Conservation (phyloP, 805 yeast genomes). For the Metschnikowia gelsemii region DNA sequence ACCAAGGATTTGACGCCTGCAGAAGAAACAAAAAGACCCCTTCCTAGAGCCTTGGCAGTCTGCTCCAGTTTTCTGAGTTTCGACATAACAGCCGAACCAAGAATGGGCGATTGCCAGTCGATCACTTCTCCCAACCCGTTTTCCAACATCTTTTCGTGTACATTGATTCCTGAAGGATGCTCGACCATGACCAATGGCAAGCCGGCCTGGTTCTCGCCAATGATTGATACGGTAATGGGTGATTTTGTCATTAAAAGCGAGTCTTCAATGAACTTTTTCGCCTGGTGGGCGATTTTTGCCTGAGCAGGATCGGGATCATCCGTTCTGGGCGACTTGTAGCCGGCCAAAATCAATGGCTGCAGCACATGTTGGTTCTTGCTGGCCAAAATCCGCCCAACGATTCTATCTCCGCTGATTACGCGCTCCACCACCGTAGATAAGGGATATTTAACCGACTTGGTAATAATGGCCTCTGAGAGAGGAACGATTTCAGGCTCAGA, state of each 20-base stretch:
- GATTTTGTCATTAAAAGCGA: slow-evolving; percentile 63
- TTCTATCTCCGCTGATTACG: slow-evolving; percentile 75
- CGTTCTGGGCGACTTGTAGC: slow-evolving; percentile 70
- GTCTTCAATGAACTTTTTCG: slow-evolving; percentile 60
- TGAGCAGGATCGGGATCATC: slow-evolving; percentile 38
- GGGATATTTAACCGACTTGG: slow-evolving; percentile 40
- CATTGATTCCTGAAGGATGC: slow-evolving; percentile 75
- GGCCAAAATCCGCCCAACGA: slow-evolving; percentile 57
- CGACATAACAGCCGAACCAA: slow-evolving; percentile 67
- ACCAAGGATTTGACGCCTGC: slow-evolving; percentile 24
- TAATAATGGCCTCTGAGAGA: slow-evolving; percentile 33
- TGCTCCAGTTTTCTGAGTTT: slow-evolving; percentile 63
- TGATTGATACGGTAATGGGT: slow-evolving; percentile 46
- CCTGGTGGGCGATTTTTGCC: slow-evolving; percentile 55
- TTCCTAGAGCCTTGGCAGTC: slow-evolving; percentile 56
- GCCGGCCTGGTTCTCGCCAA: slow-evolving; percentile 64
- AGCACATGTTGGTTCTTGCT: slow-evolving; percentile 52
- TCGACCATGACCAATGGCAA: slow-evolving; percentile 55
- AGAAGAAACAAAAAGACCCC: slow-evolving; percentile 54
- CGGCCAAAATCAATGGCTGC: slow-evolving; percentile 67
- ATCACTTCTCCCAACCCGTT: slow-evolving; percentile 72
- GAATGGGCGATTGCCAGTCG: slow-evolving; percentile 73
- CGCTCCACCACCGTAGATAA: slow-evolving; percentile 66
- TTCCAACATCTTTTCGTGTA: slow-evolving; percentile 63
- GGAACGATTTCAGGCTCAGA: slow-evolving; percentile 23